phyloP scores from a whole-genome alignment of 495 filamentous ascomycete genomes.

The Trichocladium antarcticum region DNA sequence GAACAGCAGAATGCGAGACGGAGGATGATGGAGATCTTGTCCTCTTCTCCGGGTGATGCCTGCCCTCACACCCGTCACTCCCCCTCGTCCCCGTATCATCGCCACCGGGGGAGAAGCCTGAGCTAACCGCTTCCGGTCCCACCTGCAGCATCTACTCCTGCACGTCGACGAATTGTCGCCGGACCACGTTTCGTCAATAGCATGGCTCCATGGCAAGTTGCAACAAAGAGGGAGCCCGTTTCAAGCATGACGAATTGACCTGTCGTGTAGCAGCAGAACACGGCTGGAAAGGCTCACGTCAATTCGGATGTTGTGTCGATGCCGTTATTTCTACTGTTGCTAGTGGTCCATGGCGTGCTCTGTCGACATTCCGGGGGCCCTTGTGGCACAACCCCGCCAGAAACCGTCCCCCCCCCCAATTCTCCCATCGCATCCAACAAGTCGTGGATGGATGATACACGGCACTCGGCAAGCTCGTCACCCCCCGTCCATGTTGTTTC shows the following conservation, averaged over 20 bases:
- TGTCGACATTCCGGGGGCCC: too few species aligned
- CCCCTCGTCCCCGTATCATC: too few species aligned
- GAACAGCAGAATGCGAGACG: slow-evolving; percentile 3
- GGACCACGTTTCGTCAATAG: slow-evolving; percentile 12
- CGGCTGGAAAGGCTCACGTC: background rate
- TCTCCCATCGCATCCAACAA: too few species aligned
- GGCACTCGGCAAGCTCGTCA: too few species aligned
- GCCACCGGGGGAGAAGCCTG: too few species aligned
- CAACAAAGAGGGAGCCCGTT: slow-evolving; percentile 7
- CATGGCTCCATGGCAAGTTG: slow-evolving; percentile 4
- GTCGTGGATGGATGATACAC: too few species aligned
- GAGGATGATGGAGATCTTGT: slow-evolving; percentile 21
- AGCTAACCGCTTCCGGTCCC: slow-evolving; percentile 18
- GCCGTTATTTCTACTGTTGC: too few species aligned
- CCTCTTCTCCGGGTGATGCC: slow-evolving; percentile 6
- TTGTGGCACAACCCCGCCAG: too few species aligned
- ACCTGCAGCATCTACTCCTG: slow-evolving; percentile 19
- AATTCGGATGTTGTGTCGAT: too few species aligned
- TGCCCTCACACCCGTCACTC: background rate
- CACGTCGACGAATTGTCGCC: slow-evolving; percentile 16
- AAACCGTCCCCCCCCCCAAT: too few species aligned
- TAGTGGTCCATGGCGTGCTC: too few species aligned
- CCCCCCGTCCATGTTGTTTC: too few species aligned
- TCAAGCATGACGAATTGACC: slow-evolving; percentile 3
- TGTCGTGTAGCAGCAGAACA: background rate